phyloP scores from a whole-genome alignment of 2,329 filamentous ascomycete species.

The Arthrinium phaeospermum region DNA sequence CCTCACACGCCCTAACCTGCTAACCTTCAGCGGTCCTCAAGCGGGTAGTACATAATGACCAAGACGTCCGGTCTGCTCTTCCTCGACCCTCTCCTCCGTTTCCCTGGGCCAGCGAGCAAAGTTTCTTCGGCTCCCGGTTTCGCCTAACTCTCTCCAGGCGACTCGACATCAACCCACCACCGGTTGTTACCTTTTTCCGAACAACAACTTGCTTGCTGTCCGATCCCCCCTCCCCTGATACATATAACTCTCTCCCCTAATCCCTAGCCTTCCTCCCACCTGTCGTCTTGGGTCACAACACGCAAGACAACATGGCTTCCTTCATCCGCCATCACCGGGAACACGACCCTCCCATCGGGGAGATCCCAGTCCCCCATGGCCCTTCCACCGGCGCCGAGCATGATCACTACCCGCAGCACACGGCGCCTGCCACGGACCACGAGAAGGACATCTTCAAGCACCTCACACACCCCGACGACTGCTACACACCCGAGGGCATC shows the following conservation, averaged over 20 bases:
- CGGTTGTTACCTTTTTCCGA: neutral
- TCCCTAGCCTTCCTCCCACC: neutral
- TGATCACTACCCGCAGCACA: conserved; percentile 50
- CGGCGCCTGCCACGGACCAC: conserved; percentile 49
- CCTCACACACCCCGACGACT: conserved; percentile 86
- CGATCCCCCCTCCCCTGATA: neutral
- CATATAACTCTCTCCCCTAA: neutral
- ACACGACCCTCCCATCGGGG: conserved; percentile 52
- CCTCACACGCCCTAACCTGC: neutral
- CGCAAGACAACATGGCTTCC: conserved; percentile 39
- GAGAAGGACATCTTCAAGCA: conserved; percentile 73
- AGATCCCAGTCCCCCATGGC: conserved; percentile 62
- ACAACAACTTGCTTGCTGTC: conserved; percentile 8
- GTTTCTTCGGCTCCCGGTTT: conserved; percentile 8
- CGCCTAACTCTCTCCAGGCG: neutral
- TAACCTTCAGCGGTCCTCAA: conserved; percentile 3
- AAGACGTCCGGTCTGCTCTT: neutral
- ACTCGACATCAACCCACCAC: neutral
- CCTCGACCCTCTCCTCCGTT: conserved; percentile 5
- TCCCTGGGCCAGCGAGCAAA: conserved; percentile 1
- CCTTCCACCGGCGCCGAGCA: conserved; percentile 55
- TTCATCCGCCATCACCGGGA: conserved; percentile 45
- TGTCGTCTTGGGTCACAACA: neutral
- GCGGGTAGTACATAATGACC: neutral
- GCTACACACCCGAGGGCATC: conserved; percentile 78